Percentiles rank a stretch among this genome's conserved stretches.
Conservation (phyloP, 805 yeast species). For the Tanozyma kutaoensis region DNA sequence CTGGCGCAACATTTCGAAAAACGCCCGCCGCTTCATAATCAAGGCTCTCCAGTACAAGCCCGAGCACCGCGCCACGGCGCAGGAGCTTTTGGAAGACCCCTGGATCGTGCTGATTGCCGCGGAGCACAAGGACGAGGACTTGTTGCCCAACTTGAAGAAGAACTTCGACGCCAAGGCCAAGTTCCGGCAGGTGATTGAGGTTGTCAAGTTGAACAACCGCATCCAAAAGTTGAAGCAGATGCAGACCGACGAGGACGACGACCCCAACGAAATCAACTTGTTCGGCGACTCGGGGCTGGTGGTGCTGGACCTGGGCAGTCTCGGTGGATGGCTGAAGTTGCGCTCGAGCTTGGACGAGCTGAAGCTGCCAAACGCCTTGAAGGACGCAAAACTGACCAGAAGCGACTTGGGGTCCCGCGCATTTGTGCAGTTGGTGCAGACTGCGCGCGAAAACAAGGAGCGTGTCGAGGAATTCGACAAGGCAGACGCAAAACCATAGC, state of each 20-base stretch:
- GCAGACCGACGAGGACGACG: constrained; percentile 46
- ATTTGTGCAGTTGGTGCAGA: constrained; percentile 57
- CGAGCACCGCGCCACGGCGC: constrained; percentile 52
- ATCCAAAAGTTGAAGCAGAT: constrained; percentile 55
- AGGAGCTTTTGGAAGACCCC: constrained; percentile 49
- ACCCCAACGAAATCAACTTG: constrained; percentile 31
- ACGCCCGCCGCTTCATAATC: constrained; percentile 69
- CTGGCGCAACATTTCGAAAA: constrained; percentile 72
- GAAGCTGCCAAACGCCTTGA: too few species aligned
- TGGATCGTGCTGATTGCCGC: constrained; percentile 50
- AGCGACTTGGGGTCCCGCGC: constrained; percentile 34
- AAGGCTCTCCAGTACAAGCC: constrained; percentile 61
- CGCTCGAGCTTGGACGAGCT: too few species aligned
- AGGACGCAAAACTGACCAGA: too few species aligned
- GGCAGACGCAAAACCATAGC: too few species aligned
- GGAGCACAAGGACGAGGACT: constrained; percentile 38
- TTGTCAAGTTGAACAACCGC: constrained; percentile 70
- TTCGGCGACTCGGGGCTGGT: constrained; percentile 22
- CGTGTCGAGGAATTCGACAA: constrained; percentile 12
- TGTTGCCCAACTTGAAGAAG: constrained; percentile 68
- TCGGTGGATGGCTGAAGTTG: too few species aligned
- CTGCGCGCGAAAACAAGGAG: constrained; percentile 52
- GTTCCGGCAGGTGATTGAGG: constrained; percentile 75
- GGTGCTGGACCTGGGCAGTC: constrained; percentile 1
- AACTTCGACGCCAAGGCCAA: constrained; percentile 77